phyloP scores from a whole-genome alignment of 129 eudicot genomes.

The Artemisia argyi region DNA sequence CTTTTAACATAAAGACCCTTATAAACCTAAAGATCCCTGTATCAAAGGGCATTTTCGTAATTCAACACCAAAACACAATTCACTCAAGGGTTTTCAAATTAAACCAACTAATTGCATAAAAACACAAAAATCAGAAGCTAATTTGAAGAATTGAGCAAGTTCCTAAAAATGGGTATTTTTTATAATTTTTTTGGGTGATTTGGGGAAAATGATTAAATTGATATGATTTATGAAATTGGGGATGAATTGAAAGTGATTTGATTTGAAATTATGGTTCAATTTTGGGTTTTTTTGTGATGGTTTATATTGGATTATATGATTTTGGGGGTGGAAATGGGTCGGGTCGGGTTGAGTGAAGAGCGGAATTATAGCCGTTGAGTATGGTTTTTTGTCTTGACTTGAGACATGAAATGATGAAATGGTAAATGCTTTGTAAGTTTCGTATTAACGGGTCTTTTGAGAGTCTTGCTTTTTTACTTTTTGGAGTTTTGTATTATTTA shows the following conservation, averaged over 20 bases:
- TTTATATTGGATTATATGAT: conserved; percentile 23
- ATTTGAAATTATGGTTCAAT: background rate
- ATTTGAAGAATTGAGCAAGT: too few species aligned
- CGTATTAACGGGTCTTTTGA: conserved; percentile 15
- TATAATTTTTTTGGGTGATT: background rate
- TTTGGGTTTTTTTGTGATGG: background rate
- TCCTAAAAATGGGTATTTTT: too few species aligned
- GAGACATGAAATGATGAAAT: background rate
- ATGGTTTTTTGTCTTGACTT: conserved; percentile 44
- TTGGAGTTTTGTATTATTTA: background rate
- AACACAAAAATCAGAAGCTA: background rate
- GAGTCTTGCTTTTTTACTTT: background rate
- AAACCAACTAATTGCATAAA: background rate
- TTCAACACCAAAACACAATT: conserved; percentile 17
- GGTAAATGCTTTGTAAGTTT: conserved; percentile 16
- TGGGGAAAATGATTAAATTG: background rate
- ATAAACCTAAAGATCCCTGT: conserved; percentile 10
- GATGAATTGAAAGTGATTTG: background rate
- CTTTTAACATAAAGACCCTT: conserved; percentile 29
- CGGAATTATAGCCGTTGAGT: conserved; percentile 70
- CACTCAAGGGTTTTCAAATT: conserved; percentile 6
- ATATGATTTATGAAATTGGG: conserved; percentile 8
- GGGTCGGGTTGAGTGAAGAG: conserved; percentile 28
- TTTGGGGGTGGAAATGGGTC: conserved; percentile 19
- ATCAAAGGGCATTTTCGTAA: conserved; percentile 33